phyloP scores from a whole-genome alignment of 768 basidiomycete genomes.

The Russula ochroleuca region DNA sequence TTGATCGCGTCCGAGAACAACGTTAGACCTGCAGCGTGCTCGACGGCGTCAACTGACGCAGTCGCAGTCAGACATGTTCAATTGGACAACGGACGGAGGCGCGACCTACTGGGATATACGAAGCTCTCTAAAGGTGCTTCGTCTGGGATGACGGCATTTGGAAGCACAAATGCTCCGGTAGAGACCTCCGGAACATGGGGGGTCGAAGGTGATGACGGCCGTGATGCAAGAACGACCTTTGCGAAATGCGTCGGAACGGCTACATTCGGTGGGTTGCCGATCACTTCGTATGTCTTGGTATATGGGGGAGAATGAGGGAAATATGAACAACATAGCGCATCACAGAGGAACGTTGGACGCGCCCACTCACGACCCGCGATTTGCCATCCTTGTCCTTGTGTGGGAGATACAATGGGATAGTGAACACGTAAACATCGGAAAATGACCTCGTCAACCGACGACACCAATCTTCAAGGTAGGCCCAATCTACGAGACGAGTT shows the following conservation, averaged over 20 bases:
- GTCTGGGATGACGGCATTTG: constrained; percentile 90
- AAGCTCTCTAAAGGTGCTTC: constrained; percentile 76
- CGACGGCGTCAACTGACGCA: constrained; percentile 79
- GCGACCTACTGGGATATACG: constrained; percentile 63
- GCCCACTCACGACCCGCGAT: constrained; percentile 79
- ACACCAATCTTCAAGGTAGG: constrained; percentile 95
- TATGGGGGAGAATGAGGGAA: no score
- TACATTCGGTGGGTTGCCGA: constrained; percentile 85
- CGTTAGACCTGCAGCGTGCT: constrained; percentile 80
- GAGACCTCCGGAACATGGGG: constrained; percentile 72
- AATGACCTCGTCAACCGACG: constrained; percentile 82
- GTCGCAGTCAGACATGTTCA: constrained; percentile 7
- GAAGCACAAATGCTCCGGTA: constrained; percentile 92
- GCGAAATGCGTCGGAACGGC: constrained; percentile 98
- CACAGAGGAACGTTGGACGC: not conserved
- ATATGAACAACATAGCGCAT: not conserved
- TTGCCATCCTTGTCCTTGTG: constrained; percentile 83
- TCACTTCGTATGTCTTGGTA: constrained; percentile 86
- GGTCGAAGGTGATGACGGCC: constrained; percentile 66
- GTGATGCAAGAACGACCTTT: constrained; percentile 83
- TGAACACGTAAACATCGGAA: constrained; percentile 95
- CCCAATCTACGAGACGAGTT: constrained; percentile 73
- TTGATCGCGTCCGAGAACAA: constrained; percentile 85
- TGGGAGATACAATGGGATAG: constrained; percentile 94
- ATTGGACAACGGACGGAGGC: no score